These are phyloP conservation scores for Ensete ventricosum DNA, from an alignment of 176 grass and related monocot genomes.

Conservation along the genomic window DNA sequence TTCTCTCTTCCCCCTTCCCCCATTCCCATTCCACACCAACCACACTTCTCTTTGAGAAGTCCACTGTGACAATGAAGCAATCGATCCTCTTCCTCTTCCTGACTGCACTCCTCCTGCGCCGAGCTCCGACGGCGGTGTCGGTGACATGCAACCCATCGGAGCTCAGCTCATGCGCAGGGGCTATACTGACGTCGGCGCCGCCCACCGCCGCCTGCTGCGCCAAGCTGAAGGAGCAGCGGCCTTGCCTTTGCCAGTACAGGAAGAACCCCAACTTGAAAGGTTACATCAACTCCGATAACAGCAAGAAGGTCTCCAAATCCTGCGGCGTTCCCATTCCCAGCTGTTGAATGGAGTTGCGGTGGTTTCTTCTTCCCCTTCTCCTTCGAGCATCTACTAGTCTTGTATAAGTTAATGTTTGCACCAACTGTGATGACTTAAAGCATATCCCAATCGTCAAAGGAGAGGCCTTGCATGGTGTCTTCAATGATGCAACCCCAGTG, in stretches of 20 bases:
- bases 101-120: slow-evolving; percentile 8
- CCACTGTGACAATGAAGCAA: too few species aligned
- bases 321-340: slow-evolving; percentile 37
- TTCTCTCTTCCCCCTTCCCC: too few species aligned
- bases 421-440: too few species aligned
- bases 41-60: too few species aligned
- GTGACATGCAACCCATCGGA: slow-evolving; percentile 37
- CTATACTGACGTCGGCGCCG: slow-evolving; percentile 33
- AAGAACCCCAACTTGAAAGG: slow-evolving; percentile 49
- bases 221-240: slow-evolving; percentile 49
- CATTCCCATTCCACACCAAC: too few species aligned
- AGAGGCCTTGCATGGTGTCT: too few species aligned
- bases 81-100: too few species aligned
- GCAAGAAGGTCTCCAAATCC: slow-evolving; percentile 28
- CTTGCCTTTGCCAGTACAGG: slow-evolving; percentile 73
- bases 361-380: too few species aligned
- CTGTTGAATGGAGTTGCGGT: slow-evolving; percentile 15
- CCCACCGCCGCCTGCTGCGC: slow-evolving; percentile 45
- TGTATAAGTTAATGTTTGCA: too few species aligned
- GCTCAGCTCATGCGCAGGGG: slow-evolving; percentile 50
- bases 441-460: too few species aligned
- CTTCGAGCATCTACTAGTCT: too few species aligned
- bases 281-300: slow-evolving; percentile 48
- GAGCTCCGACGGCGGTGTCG: slow-evolving; percentile 21
- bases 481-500: too few species aligned